Evolutionary conservation across 2,329 filamentous ascomycete species (phyloP), one percentile per base, ranked within the genome.

Genomic region (Aspergillus melleus): DNA sequence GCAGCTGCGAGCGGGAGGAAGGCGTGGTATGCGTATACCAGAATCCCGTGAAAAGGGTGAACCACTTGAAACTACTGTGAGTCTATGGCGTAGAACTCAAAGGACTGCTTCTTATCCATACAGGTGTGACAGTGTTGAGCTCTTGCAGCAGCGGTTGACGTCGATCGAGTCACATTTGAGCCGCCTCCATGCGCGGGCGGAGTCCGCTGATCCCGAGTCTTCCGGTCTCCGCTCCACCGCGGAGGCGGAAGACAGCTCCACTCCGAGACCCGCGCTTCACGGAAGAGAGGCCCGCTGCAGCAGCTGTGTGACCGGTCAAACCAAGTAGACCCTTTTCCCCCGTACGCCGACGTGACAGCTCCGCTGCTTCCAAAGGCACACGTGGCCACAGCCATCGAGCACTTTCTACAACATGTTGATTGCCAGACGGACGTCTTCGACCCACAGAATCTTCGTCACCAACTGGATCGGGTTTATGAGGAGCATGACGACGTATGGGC

Each of bases 111-210:
- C 44, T 47, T 22, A 47, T 14, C 19, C 44, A 1, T 22, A 16
- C 46, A 58, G 57, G 36, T 58, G 57, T 54, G 57, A 46, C 36
- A 58, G 57, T n/a, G 44, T 58, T 30, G 57, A 58, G 5, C 52
- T 46, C 20, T 39, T 58, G 9, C 57, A 58, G 46, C 51, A 58
- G 20, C 57, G 57, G 22, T 46, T 58, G 30, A 53, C 57, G 6
- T 50, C 10, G 12, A 58, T 58, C n/a, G 57, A 58, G 20, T 44
- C 47, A 16, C 57, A 58, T 36, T 16, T 58, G 6, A 54, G 30
- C 20, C 57, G 52, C 12, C 44, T 58, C 5, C 32, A 54, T 11
- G 4, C 9, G 3, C 44, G 19, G 6, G 44, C 19, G 44, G 44
- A 20, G 11, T 47, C 20, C 16, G 44, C 22, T 9, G 19, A 24